Conservation (phyloP, 75 land plant species). For the Cunninghamia lanceolata region DNA sequence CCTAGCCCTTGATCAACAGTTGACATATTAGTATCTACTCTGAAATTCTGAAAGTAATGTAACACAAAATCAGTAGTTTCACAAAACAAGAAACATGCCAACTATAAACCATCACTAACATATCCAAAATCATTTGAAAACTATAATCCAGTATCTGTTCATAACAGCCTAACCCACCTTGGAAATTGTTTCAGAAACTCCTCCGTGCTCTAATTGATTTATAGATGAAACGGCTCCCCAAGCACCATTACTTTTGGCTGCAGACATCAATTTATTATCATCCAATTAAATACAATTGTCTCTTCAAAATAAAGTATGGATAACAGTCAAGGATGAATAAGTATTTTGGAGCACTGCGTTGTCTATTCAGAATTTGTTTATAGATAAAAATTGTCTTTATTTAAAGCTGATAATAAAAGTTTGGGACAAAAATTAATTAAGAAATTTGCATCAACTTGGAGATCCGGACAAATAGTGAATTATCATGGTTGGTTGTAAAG, state of each 20-base stretch:
- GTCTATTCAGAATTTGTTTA: not conserved
- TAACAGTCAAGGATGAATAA: not conserved
- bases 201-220: conserved; percentile 2
- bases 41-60: not conserved
- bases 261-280: not conserved
- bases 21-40: not conserved
- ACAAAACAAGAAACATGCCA: not conserved
- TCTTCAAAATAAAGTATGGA: not conserved
- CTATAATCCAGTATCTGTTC: not conserved
- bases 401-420: not conserved
- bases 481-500: not conserved
- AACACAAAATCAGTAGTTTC: not conserved
- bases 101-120: not conserved
- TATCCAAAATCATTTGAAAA: not conserved
- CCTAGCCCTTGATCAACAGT: not conserved
- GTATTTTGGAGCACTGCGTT: not conserved
- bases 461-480: not conserved
- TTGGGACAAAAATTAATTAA: too few relatives aligned
- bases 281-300: not conserved
- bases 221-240: conserved; percentile 6
- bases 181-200: conserved; percentile 2
- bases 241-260: conserved; percentile 3
- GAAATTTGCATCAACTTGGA: not conserved
- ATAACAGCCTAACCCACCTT: not conserved
- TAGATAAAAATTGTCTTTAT: too few relatives aligned